Conservation (phyloP, 345 rosid species). For the Anastatica hierochuntica region DNA sequence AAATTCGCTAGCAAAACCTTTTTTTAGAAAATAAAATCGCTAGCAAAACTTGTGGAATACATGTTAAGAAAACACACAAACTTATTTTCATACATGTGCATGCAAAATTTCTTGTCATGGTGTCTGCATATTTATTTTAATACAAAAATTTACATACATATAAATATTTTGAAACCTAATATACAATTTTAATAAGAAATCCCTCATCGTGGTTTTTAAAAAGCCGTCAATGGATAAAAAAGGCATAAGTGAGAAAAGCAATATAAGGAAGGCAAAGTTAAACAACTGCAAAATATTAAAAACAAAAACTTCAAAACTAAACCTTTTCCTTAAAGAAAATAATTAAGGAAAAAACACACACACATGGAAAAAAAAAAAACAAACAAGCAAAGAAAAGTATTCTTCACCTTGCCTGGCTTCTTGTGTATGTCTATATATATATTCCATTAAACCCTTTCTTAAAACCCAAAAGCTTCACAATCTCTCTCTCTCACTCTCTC, state of each 20-base stretch:
- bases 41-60: constrained; percentile 3
- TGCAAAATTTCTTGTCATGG: not conserved
- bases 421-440: constrained; percentile 11
- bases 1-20: not conserved
- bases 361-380: constrained; percentile 16
- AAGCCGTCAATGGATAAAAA: constrained; percentile 17
- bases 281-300: constrained; percentile 2
- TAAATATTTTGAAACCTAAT: not conserved
- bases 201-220: constrained; percentile 16
- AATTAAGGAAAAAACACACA: not conserved
- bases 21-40: too few species aligned
- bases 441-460: constrained; percentile 11
- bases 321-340: constrained; percentile 13
- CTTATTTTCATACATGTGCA: constrained; percentile 12
- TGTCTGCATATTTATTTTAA: not conserved
- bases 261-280: constrained; percentile 37
- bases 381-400: constrained; percentile 65
- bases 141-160: not conserved
- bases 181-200: constrained; percentile 4
- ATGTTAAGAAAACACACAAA: constrained; percentile 5
- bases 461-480: constrained; percentile 20
- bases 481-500: constrained; percentile 7
- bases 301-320: constrained; percentile 20
- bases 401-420: constrained; percentile 20
- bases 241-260: constrained; percentile 32